These are phyloP conservation scores for Achaetomium macrosporum DNA, from an alignment of 2,329 filamentous ascomycete genomes.

Conservation along the genomic window DNA sequence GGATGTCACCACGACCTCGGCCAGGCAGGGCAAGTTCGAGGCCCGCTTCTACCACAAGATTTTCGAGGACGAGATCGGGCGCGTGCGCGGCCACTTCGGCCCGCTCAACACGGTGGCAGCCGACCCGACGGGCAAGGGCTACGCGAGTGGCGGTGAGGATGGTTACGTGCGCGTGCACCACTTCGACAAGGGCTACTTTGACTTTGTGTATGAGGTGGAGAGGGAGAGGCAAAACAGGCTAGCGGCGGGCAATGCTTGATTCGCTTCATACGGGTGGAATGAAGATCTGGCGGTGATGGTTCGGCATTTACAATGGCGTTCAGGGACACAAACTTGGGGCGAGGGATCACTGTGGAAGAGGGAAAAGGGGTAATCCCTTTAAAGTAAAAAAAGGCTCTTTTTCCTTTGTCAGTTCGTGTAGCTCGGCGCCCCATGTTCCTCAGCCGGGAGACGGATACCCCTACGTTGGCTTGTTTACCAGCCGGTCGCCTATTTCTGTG, in stretches of 20 bases:
- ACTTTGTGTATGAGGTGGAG: slow-evolving; percentile 98
- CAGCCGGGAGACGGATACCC: slow-evolving; percentile 5
- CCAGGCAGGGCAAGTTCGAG: slow-evolving; percentile 97
- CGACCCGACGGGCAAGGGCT: slow-evolving; percentile 84
- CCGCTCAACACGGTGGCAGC: slow-evolving; percentile 81
- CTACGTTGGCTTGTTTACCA: slow-evolving; percentile 9
- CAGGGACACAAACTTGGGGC: slow-evolving; percentile 9
- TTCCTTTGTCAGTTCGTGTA: slow-evolving; percentile 10
- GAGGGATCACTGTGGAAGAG: slow-evolving; percentile 7
- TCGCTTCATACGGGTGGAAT: neutral
- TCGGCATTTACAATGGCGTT: slow-evolving; percentile 22
- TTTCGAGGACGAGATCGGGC: slow-evolving; percentile 97
- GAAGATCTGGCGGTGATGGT: slow-evolving; percentile 5
- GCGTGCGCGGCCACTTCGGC: slow-evolving; percentile 95
- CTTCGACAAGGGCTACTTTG: slow-evolving; percentile 98
- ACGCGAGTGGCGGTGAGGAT: slow-evolving; percentile 94
- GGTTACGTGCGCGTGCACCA: slow-evolving; percentile 97
- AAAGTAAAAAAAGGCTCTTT: slow-evolving; percentile 13
- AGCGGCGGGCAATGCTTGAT: slow-evolving; percentile 38
- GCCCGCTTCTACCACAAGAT: slow-evolving; percentile 99
- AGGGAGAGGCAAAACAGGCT: slow-evolving; percentile 59
- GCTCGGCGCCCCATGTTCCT: neutral
- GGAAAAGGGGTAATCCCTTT: neutral
- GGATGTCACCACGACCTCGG: slow-evolving; percentile 93
- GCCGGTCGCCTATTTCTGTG: neutral